These are phyloP conservation scores for Rugonectria rugulosa DNA, from an alignment of 2,329 filamentous ascomycete species.

Conservation along the genomic window DNA sequence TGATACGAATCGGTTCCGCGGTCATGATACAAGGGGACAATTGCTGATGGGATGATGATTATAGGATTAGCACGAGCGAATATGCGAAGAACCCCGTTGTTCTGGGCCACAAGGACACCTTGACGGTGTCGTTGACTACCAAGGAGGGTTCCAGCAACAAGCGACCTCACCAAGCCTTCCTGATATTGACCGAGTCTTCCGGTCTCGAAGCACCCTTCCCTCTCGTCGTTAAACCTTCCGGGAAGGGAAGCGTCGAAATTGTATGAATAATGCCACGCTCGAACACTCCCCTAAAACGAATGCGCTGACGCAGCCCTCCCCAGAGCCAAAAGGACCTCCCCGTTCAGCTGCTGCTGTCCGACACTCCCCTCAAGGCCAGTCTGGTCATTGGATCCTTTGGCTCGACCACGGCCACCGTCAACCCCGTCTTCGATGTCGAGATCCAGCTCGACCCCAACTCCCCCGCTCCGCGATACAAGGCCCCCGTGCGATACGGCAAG, in stretches of 20 bases:
- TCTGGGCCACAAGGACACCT: constrained; percentile 72
- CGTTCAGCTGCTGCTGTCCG: constrained; percentile 75
- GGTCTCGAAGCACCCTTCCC: constrained; percentile 89
- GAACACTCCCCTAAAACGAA: not conserved
- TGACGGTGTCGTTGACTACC: constrained; percentile 84
- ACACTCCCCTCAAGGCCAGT: constrained; percentile 76
- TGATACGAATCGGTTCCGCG: not conserved
- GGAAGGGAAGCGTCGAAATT: constrained; percentile 85
- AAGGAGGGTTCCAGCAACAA: constrained; percentile 80
- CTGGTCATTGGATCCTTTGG: constrained; percentile 90
- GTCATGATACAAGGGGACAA: not conserved
- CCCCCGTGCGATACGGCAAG: constrained; percentile 83
- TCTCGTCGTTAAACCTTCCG: constrained; percentile 83
- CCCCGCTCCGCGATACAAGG: constrained; percentile 66
- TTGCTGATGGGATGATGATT: constrained; percentile 30
- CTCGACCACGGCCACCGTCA: constrained; percentile 70
- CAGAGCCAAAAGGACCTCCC: constrained; percentile 92
- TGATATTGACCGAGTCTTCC: constrained; percentile 79
- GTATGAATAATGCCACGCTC: constrained; percentile 60
- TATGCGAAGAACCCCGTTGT: constrained; percentile 69
- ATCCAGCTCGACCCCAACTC: constrained; percentile 69
- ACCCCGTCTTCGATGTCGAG: constrained; percentile 75
- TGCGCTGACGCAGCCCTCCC: constrained; percentile 39
- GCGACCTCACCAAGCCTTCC: constrained; percentile 92
- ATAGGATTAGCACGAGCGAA: constrained; percentile 65